These are phyloP conservation scores for Penicillium rolfsii DNA, from an alignment of 2,329 filamentous ascomycete genomes.

Conservation along the genomic window DNA sequence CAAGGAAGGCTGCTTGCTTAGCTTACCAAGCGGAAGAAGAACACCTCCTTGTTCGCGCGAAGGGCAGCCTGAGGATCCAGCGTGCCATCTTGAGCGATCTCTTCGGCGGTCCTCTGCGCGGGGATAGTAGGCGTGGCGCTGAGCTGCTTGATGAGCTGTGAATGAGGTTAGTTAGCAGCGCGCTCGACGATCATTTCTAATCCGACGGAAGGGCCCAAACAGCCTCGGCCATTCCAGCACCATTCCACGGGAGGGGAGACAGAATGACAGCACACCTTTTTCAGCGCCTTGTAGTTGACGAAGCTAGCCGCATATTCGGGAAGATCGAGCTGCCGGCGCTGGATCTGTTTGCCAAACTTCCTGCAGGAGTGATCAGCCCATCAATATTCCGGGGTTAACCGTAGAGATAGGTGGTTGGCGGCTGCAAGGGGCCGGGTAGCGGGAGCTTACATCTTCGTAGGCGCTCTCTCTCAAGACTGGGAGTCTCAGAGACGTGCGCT, in stretches of 20 bases:
- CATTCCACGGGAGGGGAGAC: background rate
- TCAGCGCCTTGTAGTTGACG: slow-evolving; percentile 98
- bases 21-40: slow-evolving; percentile 91
- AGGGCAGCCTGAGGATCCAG: slow-evolving; percentile 81
- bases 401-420: background rate
- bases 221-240: background rate
- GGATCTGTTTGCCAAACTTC: slow-evolving; percentile 99
- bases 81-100: slow-evolving; percentile 47
- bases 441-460: slow-evolving; percentile 21
- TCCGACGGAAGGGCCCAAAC: background rate
- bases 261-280: slow-evolving; percentile 69
- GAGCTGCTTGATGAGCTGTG: slow-evolving; percentile 95
- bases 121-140: slow-evolving; percentile 85
- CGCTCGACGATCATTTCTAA: background rate
- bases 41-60: slow-evolving; percentile 96
- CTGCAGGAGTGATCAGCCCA: slow-evolving; percentile 52
- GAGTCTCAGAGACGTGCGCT: slow-evolving; percentile 2
- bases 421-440: background rate
- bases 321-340: slow-evolving; percentile 97
- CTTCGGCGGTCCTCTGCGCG: slow-evolving; percentile 66
- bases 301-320: slow-evolving; percentile 99
- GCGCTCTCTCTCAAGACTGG: slow-evolving; percentile 9
- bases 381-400: background rate
- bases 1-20: background rate
- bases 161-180: slow-evolving; percentile 34